Conservation (phyloP, 768 basidiomycete species). For the Dioszegia crocea region DNA sequence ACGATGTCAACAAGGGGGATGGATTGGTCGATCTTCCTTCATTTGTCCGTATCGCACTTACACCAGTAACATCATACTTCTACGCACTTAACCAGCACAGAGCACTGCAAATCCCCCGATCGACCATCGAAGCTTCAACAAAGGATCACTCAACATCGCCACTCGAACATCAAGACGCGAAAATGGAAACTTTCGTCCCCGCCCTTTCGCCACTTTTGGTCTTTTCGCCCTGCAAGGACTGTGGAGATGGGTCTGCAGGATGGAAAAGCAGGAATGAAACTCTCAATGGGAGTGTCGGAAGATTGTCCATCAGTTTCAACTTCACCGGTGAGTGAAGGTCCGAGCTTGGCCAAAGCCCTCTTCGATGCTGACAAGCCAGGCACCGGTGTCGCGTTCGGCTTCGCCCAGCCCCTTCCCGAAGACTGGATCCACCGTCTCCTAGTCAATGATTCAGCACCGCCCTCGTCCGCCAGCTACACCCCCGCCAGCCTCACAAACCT, state of each 20-base stretch:
- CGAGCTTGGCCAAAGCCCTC: too few species aligned
- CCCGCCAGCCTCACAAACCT: conserved; percentile 10
- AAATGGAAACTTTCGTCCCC: conserved; percentile 9
- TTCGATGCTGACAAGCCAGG: neutral
- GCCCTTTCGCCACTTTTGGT: conserved; percentile 27
- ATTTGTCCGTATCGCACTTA: too few species aligned
- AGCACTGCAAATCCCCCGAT: too few species aligned
- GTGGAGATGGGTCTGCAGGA: conserved; percentile 6
- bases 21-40: too few species aligned
- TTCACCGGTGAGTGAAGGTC: conserved; percentile 24
- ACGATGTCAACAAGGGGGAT: too few species aligned
- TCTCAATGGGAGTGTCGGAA: neutral
- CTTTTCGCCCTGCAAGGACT: conserved; percentile 27
- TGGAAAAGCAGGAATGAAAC: neutral
- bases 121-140: too few species aligned
- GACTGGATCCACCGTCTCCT: neutral
- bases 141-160: too few species aligned
- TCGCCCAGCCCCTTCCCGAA: neutral
- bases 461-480: neutral
- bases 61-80: too few species aligned
- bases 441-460: conserved; percentile 15
- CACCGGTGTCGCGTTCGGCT: neutral
- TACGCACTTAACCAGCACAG: too few species aligned
- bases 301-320: conserved; percentile 16
- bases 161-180: neutral